Evolutionary conservation across 2,329 filamentous ascomycete genomes (phyloP).

Genomic region (Ploettnerulaceae sp.): DNA sequence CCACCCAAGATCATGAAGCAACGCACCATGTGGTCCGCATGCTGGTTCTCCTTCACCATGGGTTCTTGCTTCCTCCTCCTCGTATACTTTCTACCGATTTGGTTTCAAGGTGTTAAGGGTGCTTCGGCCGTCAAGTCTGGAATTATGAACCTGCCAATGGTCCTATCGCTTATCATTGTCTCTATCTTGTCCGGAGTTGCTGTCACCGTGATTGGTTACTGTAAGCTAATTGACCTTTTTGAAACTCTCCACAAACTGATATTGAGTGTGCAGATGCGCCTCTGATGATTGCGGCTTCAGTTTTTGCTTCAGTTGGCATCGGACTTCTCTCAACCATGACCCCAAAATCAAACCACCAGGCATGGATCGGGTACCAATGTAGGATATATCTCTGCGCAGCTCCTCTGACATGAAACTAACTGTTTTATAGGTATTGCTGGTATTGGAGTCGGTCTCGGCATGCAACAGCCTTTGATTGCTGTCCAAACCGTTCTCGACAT

Average conservation of each 20-base stretch:
- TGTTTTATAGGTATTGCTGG: no score
- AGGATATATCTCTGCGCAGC: no score
- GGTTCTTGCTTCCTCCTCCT: conserved; percentile 36
- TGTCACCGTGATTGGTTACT: conserved; percentile 49
- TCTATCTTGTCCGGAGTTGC: conserved; percentile 24
- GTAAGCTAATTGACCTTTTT: no score
- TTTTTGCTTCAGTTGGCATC: conserved; percentile 38
- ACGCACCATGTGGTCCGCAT: conserved; percentile 35
- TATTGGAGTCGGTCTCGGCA: conserved; percentile 52
- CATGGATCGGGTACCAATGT: conserved; percentile 57
- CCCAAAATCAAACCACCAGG: conserved; percentile 41
- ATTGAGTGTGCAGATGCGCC: conserved; percentile 50
- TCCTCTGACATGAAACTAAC: no score
- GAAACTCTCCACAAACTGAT: no score
- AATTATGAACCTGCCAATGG: conserved; percentile 37
- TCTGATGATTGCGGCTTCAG: conserved; percentile 48
- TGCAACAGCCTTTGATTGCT: conserved; percentile 54
- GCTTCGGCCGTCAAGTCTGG: conserved; percentile 41
- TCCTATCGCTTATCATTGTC: conserved; percentile 33
- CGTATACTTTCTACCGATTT: conserved; percentile 44
- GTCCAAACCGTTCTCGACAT: conserved; percentile 53
- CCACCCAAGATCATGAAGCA: conserved; percentile 37
- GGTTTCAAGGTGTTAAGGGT: conserved; percentile 44
- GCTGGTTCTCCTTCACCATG: conserved; percentile 35
- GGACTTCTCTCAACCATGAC: conserved; percentile 51